Conservation (phyloP, 441 rosid species). For the Kokia cookei region DNA sequence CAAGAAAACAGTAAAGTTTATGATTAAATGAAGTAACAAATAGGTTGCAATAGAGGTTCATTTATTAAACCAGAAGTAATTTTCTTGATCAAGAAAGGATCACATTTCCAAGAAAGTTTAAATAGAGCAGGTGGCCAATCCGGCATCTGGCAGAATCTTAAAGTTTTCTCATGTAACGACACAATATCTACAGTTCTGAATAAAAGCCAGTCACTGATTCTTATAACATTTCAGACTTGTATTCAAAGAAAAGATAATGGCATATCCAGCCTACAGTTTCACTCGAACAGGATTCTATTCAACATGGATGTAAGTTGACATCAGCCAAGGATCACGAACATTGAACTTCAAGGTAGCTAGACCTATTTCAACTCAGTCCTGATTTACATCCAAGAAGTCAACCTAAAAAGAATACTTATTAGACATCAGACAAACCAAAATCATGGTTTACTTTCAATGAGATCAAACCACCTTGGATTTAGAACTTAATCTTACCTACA, state of each 20-base stretch:
- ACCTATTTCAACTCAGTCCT: not conserved
- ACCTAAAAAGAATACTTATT: not conserved
- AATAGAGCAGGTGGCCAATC: not conserved
- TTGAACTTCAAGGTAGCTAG: not conserved
- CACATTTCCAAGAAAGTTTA: not conserved
- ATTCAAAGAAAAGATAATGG: constrained; percentile 1
- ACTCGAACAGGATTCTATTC: not conserved
- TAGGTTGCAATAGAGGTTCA: not conserved
- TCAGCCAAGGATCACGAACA: not conserved
- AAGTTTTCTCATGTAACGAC: not conserved
- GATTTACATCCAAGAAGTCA: not conserved
- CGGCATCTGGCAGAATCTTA: not conserved
- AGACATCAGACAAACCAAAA: not conserved
- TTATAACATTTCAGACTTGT: not conserved
- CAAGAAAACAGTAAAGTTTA: not conserved
- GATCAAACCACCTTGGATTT: not conserved
- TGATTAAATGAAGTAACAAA: not conserved
- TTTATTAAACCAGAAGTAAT: not conserved
- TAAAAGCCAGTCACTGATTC: not conserved
- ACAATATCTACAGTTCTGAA: not conserved
- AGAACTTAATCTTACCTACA: not conserved
- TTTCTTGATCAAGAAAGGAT: constrained; percentile 2
- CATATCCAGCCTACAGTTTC: not conserved
- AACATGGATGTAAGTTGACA: not conserved
- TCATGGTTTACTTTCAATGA: not conserved